A percentile compares a stretch with the other conserved stretches of the same genome.
Conservation (phyloP, 2,329 filamentous ascomycete genomes). For the Penicillium sp. region DNA sequence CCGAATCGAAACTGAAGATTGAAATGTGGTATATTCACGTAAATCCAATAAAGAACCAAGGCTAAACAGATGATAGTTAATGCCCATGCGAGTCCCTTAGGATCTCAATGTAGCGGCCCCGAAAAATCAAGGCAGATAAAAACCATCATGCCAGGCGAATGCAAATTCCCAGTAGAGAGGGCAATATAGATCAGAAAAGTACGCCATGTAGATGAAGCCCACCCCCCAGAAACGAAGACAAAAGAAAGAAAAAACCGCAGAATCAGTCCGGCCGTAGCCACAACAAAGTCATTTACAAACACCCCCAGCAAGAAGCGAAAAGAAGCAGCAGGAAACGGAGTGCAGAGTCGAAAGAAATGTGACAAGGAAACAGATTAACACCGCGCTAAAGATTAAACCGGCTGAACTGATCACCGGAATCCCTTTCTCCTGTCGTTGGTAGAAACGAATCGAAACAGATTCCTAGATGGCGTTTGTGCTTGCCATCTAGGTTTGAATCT, state of each 20-base stretch:
- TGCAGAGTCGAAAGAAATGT: constrained; percentile 20
- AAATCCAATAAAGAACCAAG: constrained; percentile 1
- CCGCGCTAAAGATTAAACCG: constrained; percentile 33
- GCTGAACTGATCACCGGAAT: constrained; percentile 13
- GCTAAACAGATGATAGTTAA: constrained; percentile 10
- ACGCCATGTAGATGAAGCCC: constrained; percentile 10
- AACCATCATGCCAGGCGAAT: constrained; percentile 30
- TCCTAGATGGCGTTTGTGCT: not conserved
- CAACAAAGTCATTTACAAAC: constrained; percentile 5
- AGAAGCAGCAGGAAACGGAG: constrained; percentile 3
- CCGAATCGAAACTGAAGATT: not conserved
- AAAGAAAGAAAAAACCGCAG: constrained; percentile 5
- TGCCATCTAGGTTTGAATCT: not conserved
- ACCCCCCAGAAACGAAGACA: constrained; percentile 6
- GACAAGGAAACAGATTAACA: constrained; percentile 21
- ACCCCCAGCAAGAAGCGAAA: constrained; percentile 1
- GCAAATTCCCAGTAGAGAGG: constrained; percentile 1
- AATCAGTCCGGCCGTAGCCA: constrained; percentile 14
- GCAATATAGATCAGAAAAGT: not conserved
- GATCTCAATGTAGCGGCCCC: constrained; percentile 22
- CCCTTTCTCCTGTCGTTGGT: not conserved
- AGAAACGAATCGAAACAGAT: not conserved
- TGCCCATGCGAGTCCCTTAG: constrained; percentile 15
- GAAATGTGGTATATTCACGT: not conserved
- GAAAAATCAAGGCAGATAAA: constrained; percentile 21